Conservation (phyloP, 768 basidiomycete species). For the Mycena sanguinolenta region DNA sequence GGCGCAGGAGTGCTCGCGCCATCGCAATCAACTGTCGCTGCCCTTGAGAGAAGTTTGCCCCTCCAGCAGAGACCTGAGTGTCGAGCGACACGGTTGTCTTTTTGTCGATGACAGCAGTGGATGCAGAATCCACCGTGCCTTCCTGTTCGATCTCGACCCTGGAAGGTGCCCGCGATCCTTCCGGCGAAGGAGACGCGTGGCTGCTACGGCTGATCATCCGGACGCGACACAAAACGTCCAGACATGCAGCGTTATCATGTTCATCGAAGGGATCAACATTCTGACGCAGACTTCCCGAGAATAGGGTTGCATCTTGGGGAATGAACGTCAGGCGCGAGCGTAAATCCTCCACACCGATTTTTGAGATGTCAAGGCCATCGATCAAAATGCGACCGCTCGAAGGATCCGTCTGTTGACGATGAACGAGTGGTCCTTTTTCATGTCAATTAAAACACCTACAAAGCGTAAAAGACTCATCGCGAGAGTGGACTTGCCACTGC, state of each 20-base stretch:
- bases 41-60: slow-evolving; percentile 92
- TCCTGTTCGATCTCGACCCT: slow-evolving; percentile 53
- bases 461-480: slow-evolving; percentile 79
- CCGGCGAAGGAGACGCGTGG: slow-evolving; percentile 63
- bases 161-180: slow-evolving; percentile 58
- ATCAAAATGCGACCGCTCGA: slow-evolving; percentile 70
- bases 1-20: slow-evolving; percentile 83
- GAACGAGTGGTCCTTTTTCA: background rate
- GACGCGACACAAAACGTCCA: slow-evolving; percentile 86
- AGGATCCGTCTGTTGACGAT: slow-evolving; percentile 63
- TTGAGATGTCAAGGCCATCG: slow-evolving; percentile 75
- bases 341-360: slow-evolving; percentile 65
- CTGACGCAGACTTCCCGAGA: slow-evolving; percentile 64
- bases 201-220: slow-evolving; percentile 75
- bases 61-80: slow-evolving; percentile 87
- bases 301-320: slow-evolving; percentile 68
- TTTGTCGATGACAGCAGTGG: slow-evolving; percentile 59
- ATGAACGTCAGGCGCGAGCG: slow-evolving; percentile 57
- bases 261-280: slow-evolving; percentile 55
- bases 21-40: slow-evolving; percentile 92
- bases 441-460: slow-evolving; percentile 44
- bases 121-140: slow-evolving; percentile 51
- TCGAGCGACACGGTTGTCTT: slow-evolving; percentile 76
- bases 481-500: slow-evolving; percentile 72
- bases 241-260: slow-evolving; percentile 81